Percentiles rank a stretch among this genome's conserved stretches.
Evolutionary conservation across 2,329 filamentous ascomycete genomes (phyloP).

Genomic region (Eutypa lata): DNA sequence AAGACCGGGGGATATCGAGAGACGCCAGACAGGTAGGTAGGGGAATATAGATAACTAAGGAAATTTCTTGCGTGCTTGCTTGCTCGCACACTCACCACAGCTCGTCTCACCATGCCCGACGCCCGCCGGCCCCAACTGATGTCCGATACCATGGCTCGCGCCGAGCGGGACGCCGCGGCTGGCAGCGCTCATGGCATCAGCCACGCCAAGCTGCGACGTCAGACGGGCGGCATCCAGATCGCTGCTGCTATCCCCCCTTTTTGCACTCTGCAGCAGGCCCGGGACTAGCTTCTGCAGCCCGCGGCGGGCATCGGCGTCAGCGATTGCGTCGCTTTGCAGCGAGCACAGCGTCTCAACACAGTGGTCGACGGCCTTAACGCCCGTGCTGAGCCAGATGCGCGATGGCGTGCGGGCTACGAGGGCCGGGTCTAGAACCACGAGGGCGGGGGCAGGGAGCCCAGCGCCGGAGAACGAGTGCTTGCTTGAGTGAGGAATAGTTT

Average conservation of each 20-base stretch:
- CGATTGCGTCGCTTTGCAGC: conserved; percentile 10
- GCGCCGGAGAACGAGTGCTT: conserved; percentile 31
- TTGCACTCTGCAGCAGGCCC: conserved; percentile 13
- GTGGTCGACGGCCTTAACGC: conserved; percentile 33
- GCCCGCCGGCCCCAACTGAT: conserved; percentile 51
- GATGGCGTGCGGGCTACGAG: conserved; percentile 49
- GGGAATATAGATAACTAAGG: too few relatives aligned
- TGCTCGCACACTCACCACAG: conserved; percentile 37
- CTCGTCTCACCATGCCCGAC: conserved; percentile 61
- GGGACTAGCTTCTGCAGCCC: conserved; percentile 19
- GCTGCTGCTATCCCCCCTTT: too few relatives aligned
- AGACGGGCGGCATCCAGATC: conserved; percentile 33
- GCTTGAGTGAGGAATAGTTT: background rate
- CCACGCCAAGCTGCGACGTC: conserved; percentile 47
- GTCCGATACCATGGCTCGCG: conserved; percentile 50
- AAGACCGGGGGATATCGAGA: too few relatives aligned
- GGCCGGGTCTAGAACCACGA: conserved; percentile 55
- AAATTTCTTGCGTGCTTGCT: too few relatives aligned
- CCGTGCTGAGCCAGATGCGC: conserved; percentile 55
- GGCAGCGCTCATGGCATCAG: conserved; percentile 48
- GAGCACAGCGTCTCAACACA: conserved; percentile 30
- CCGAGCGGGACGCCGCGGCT: conserved; percentile 41
- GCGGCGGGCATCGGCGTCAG: conserved; percentile 14
- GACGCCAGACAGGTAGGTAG: too few relatives aligned
- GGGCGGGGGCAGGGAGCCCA: conserved; percentile 36